Evolutionary conservation across 75 land plant genomes (phyloP).

Genomic region (Adiantum capillusveneris): DNA sequence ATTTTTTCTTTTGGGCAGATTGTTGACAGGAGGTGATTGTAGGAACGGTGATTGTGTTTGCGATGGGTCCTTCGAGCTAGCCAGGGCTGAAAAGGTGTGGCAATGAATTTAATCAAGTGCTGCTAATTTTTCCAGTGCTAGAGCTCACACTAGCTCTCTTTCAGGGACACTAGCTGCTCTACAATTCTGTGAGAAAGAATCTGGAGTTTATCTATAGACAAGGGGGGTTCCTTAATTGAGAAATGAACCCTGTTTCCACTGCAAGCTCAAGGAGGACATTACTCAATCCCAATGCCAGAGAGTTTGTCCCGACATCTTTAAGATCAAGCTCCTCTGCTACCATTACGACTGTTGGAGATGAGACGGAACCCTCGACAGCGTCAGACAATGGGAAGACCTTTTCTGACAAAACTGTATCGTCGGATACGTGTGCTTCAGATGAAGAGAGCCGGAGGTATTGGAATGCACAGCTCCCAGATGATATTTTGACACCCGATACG

Average conservation of each 20-base stretch:
- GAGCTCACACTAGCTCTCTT: too few species aligned
- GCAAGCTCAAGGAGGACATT: slow-evolving; percentile 1
- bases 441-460: slow-evolving; percentile 25
- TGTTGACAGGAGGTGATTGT: too few species aligned
- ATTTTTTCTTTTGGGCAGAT: too few species aligned
- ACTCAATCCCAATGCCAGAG: slow-evolving; percentile 31
- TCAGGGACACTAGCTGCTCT: too few species aligned
- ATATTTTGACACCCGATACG: slow-evolving; percentile 18
- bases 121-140: too few species aligned
- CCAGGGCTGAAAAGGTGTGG: too few species aligned
- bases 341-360: not conserved
- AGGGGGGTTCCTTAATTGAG: not conserved
- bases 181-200: too few species aligned
- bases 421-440: slow-evolving; percentile 21
- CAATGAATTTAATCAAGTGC: too few species aligned
- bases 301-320: slow-evolving; percentile 22
- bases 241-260: not conserved
- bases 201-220: too few species aligned
- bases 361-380: not conserved
- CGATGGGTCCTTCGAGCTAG: too few species aligned
- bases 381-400: slow-evolving; percentile 4
- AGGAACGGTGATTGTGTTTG: too few species aligned
- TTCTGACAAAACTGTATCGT: slow-evolving; percentile 19
- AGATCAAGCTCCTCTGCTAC: not conserved
- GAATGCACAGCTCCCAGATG: slow-evolving; percentile 30